Base-by-base conservation (phyloP, 495 filamentous ascomycete species). In the Rostrohypoxylon terebratum region DNA sequence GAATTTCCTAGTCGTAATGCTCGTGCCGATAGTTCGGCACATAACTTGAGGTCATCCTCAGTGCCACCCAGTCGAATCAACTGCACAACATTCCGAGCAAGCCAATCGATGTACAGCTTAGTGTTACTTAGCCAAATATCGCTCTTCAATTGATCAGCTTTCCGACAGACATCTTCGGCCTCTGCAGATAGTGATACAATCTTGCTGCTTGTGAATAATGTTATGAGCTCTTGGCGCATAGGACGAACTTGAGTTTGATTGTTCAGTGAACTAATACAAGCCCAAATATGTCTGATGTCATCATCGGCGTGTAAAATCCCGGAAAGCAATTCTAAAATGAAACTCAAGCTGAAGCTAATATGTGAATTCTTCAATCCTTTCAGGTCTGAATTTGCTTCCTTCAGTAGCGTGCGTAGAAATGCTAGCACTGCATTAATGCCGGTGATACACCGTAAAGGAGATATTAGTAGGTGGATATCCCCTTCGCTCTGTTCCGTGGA, bases 111-210 rank as follows among this genome's bases (percentile, higher is more conserved):
- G 82, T 91, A 98, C 9, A 84, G 70, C 47, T 78, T 79, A 0
- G 90, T 88, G 76, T 90, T 86, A 6, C 90, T 87, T 25, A 93
- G 72, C 95, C 94, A 98, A 1, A 73, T 64, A 33, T 75, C 33
- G 47, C 77, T 66, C 25, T 75, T 67, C 1, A 79, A 66, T 68
- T 82, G 81, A 45, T 83, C 67, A 7, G 66, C 55, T 53, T 71
- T 64, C 14, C 72, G 69, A 21, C 71, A 78, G 48, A 90, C 74
- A 48, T 87, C 84, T 23, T 90, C 85, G n/a, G 92, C 93, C 80
- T 98, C 92, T 11, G 94, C 93, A 38, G 89, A 85, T 53, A 88
- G 77, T 0, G 91, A 90, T 13, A 96, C 73, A 20, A 98, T 79
- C 71, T 87, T 91, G 25, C 94, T 91, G 47, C 89, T 87, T 11